phyloP scores from a whole-genome alignment of 768 basidiomycete species.

The Tylopilus felleus region DNA sequence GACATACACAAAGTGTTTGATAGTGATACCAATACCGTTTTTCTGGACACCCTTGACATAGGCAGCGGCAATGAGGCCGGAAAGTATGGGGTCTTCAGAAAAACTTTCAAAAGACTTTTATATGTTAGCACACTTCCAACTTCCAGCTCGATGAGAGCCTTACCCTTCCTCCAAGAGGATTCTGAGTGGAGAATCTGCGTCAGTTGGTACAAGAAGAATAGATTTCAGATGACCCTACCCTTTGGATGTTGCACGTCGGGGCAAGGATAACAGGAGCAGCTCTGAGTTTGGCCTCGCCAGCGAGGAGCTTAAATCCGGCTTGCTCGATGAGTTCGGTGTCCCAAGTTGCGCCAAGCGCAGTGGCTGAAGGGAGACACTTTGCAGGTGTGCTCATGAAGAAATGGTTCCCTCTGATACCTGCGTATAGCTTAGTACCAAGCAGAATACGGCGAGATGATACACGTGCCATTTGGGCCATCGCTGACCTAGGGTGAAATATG shows the following conservation, averaged over 20 bases:
- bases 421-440: background rate
- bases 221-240: slow-evolving; percentile 39
- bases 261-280: slow-evolving; percentile 69
- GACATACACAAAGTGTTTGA: slow-evolving; percentile 78
- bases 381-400: slow-evolving; percentile 82
- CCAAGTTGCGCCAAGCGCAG: slow-evolving; percentile 74
- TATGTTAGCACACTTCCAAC: slow-evolving; percentile 8
- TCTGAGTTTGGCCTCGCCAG: slow-evolving; percentile 66
- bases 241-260: slow-evolving; percentile 83
- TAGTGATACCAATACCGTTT: slow-evolving; percentile 69
- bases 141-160: slow-evolving; percentile 8
- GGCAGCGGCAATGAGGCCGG: slow-evolving; percentile 64
- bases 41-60: slow-evolving; percentile 77
- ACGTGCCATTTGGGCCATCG: slow-evolving; percentile 74
- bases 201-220: background rate
- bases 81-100: slow-evolving; percentile 74
- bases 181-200: slow-evolving; percentile 35
- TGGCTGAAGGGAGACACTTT: slow-evolving; percentile 72
- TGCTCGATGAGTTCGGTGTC: slow-evolving; percentile 61
- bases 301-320: slow-evolving; percentile 62
- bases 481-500: slow-evolving; percentile 47
- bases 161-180: slow-evolving; percentile 68
- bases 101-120: slow-evolving; percentile 70
- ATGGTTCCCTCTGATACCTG: slow-evolving; percentile 62
- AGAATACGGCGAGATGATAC: background rate